Conservation (phyloP, 352 stramenopile species). For the Blastocystis sp. region DNA sequence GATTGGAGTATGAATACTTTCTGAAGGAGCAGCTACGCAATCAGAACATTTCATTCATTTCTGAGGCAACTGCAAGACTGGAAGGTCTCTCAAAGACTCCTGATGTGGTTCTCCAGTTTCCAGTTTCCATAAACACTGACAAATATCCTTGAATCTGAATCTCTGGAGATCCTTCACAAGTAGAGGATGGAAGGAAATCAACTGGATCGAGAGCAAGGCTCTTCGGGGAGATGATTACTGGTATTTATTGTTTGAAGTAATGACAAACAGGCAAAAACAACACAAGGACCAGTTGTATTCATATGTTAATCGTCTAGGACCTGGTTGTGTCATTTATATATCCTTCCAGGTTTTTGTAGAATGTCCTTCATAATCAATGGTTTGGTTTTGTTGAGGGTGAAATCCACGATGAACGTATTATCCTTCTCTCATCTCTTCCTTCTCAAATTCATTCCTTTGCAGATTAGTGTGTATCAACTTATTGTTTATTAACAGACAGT, state of each 20-base stretch:
- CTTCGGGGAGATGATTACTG: constrained; percentile 34
- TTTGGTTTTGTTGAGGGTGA: constrained; percentile 15
- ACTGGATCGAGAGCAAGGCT: constrained; percentile 58
- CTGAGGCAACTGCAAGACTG: neutral
- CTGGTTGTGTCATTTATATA: constrained; percentile 56
- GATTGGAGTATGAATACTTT: constrained; percentile 52
- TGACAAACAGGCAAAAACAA: neutral
- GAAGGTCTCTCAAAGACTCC: constrained; percentile 29
- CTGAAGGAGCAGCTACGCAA: constrained; percentile 51
- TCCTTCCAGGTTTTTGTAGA: neutral
- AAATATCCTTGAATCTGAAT: constrained; percentile 14
- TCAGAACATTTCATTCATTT: neutral
- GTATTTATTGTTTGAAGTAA: neutral
- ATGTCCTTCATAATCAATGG: neutral
- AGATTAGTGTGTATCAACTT: neutral
- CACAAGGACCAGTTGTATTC: constrained; percentile 31
- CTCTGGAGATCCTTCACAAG: neutral
- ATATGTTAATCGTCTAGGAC: constrained; percentile 51
- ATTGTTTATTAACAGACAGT: constrained; percentile 32
- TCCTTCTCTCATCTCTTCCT: constrained; percentile 25
- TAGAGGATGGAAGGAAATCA: constrained; percentile 45
- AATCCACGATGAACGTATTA: neutral
- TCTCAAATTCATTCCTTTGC: neutral
- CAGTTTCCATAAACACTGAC: neutral
- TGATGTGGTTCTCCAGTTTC: constrained; percentile 25